Conservation (phyloP, 2,329 filamentous ascomycete genomes). For the Tothia fuscella region DNA sequence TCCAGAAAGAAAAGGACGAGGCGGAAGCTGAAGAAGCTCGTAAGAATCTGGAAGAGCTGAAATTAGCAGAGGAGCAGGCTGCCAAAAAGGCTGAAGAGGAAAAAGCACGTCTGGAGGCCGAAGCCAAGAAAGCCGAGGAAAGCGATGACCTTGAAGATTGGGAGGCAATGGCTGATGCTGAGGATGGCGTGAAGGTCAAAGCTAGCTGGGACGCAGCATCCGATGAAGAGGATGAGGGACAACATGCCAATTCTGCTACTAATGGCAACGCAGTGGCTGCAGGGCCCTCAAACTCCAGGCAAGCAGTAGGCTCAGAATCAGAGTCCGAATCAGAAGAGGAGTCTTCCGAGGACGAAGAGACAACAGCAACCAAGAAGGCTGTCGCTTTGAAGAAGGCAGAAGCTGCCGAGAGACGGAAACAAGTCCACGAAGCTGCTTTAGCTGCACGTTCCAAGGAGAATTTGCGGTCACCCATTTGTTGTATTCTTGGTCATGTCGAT, state of each 20-base stretch:
- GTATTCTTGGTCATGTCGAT: slow-evolving; percentile 99
- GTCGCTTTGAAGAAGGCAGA: slow-evolving; percentile 74
- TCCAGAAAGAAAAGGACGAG: slow-evolving; percentile 26
- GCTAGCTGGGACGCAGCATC: slow-evolving; percentile 90
- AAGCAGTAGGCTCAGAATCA: slow-evolving; percentile 17
- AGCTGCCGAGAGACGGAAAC: slow-evolving; percentile 76
- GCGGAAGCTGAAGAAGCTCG: slow-evolving; percentile 43
- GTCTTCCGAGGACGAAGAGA: slow-evolving; percentile 54
- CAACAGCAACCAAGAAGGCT: slow-evolving; percentile 59
- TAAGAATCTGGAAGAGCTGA: slow-evolving; percentile 43
- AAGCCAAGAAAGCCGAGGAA: slow-evolving; percentile 50
- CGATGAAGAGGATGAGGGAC: slow-evolving; percentile 51
- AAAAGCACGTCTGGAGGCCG: slow-evolving; percentile 55
- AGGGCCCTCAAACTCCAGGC: slow-evolving; percentile 7
- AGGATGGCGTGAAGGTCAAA: slow-evolving; percentile 57
- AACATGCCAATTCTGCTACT: slow-evolving; percentile 19
- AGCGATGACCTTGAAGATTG: slow-evolving; percentile 66
- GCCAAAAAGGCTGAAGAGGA: slow-evolving; percentile 66
- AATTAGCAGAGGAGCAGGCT: slow-evolving; percentile 56
- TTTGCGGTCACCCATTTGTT: slow-evolving; percentile 94
- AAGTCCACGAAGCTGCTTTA: slow-evolving; percentile 81
- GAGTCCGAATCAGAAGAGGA: slow-evolving; percentile 37
- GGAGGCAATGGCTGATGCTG: slow-evolving; percentile 55
- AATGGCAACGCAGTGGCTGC: slow-evolving; percentile 17
- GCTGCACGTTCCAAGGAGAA: slow-evolving; percentile 88